A percentile compares a stretch with the other conserved stretches of the same genome.
Conservation (phyloP, 2,329 filamentous ascomycete species). For the Dryadomyces quercus-mongolicae region DNA sequence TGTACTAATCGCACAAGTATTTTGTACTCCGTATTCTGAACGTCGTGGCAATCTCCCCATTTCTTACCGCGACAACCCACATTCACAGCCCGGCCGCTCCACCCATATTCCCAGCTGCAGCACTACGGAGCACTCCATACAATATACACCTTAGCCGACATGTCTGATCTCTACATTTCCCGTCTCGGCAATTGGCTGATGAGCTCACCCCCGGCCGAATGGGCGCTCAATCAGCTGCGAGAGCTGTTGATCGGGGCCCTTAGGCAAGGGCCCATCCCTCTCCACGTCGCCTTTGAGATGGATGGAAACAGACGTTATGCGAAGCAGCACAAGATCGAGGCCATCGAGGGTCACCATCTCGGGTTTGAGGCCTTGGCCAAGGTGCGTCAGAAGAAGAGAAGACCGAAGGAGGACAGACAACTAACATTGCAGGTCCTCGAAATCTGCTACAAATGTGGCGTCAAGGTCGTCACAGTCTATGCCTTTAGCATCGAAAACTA, state of each 20-base stretch:
- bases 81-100: no score
- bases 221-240: constrained; percentile 65
- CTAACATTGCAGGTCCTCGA: constrained; percentile 59
- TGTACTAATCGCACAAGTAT: no score
- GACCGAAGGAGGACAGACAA: no score
- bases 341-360: constrained; percentile 87
- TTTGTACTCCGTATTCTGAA: not conserved
- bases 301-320: constrained; percentile 95
- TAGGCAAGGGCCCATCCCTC: constrained; percentile 80
- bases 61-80: not conserved
- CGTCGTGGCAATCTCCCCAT: not conserved
- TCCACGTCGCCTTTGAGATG: constrained; percentile 99
- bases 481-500: constrained; percentile 99
- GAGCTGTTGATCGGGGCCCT: constrained; percentile 81
- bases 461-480: constrained; percentile 94
- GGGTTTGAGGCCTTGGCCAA: constrained; percentile 90
- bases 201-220: constrained; percentile 84
- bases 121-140: not conserved
- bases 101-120: no score
- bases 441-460: constrained; percentile 94
- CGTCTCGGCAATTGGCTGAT: constrained; percentile 56
- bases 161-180: constrained; percentile 42
- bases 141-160: constrained; percentile 15
- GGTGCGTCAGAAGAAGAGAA: constrained; percentile 33
- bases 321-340: constrained; percentile 82